These are phyloP conservation scores for Trichothecium roseum DNA, from an alignment of 2,329 filamentous ascomycete species.

Conservation along the genomic window DNA sequence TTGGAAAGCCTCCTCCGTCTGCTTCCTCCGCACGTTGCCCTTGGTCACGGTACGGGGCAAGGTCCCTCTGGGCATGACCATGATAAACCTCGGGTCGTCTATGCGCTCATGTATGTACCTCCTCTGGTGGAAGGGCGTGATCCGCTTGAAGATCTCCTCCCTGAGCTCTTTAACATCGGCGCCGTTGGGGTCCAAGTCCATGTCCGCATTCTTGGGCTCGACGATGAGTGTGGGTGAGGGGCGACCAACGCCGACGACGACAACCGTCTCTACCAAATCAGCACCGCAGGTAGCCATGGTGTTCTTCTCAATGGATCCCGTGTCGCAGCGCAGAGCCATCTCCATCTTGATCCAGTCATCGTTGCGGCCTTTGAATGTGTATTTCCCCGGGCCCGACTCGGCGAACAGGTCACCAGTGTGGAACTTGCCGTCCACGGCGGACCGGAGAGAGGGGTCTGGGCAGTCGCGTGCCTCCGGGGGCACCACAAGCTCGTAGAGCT, in stretches of 20 bases:
- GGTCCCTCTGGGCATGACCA: constrained; percentile 6
- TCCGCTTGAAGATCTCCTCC: constrained; percentile 7
- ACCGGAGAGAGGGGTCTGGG: too few species aligned
- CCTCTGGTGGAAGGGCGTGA: constrained; percentile 10
- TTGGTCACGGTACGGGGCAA: too few species aligned
- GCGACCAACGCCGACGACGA: constrained; percentile 10
- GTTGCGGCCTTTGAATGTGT: constrained; percentile 9
- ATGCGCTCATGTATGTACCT: constrained; percentile 12
- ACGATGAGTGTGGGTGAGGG: constrained; percentile 10
- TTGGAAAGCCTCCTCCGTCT: too few species aligned
- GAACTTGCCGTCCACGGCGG: too few species aligned
- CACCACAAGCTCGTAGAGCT: too few species aligned
- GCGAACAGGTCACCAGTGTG: too few species aligned
- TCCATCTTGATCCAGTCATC: constrained; percentile 17
- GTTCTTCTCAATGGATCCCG: constrained; percentile 11
- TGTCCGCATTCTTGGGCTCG: constrained; percentile 6
- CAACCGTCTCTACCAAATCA: constrained; percentile 9
- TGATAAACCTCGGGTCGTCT: constrained; percentile 7
- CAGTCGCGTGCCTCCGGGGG: too few species aligned
- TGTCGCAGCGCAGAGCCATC: constrained; percentile 10
- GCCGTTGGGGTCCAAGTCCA: not conserved
- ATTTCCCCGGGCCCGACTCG: constrained; percentile 9
- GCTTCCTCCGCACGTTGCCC: too few species aligned
- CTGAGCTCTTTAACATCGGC: not conserved
- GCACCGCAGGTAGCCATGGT: constrained; percentile 8